Evolutionary conservation across 306 rosid genomes (phyloP), one percentile per base, ranked within the genome.

Genomic region (Gastrolobium villosum): DNA sequence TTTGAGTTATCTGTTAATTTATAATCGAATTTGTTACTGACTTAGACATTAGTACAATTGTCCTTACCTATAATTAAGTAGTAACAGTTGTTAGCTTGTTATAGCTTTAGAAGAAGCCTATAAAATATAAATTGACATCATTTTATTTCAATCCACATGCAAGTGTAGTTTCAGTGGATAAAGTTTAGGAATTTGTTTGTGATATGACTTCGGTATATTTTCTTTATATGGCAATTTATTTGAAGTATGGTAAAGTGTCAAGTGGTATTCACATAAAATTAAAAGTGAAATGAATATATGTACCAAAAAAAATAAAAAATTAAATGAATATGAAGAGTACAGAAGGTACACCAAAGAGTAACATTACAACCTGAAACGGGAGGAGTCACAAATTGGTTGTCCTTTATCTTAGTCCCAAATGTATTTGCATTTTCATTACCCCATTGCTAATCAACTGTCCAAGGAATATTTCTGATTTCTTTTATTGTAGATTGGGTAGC

Each of bases 1-100:
- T 68, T 78, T n/a, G n/a, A 41, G 52, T 41, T 70, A 26, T 48
- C 74, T 65, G 56, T 46, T 26, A 45, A 6, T 70, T 60, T 49
- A 48, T 34, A 62, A 15, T 57, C 62, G 39, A 34, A 48, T 64
- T 70, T 70, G 66, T 13, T 14, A 40, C 65, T 30, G 2, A 53
- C 49, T 30, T 79, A 41, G 44, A 68, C 15, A 56, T 57, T 44
- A 3, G 15, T 75, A 41, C 28, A 35, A 57, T 35, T 49, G 44
- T 79, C 65, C 31, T 66, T 54, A 34, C 44, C 63, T 53, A 39
- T 52, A 30, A 53, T 35, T 26, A 50, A 69, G 28, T 10, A 50
- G 67, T 43, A 15, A 11, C 14, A 31, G 36, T 57, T 44, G 46
- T 45, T 59, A 35, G 39, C 11, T 11, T 56, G 34, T 40, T 39